These are phyloP conservation scores for Moesziomyces parantarcticus DNA, from an alignment of 1,284 basidiomycete species.

Conservation along the genomic window DNA sequence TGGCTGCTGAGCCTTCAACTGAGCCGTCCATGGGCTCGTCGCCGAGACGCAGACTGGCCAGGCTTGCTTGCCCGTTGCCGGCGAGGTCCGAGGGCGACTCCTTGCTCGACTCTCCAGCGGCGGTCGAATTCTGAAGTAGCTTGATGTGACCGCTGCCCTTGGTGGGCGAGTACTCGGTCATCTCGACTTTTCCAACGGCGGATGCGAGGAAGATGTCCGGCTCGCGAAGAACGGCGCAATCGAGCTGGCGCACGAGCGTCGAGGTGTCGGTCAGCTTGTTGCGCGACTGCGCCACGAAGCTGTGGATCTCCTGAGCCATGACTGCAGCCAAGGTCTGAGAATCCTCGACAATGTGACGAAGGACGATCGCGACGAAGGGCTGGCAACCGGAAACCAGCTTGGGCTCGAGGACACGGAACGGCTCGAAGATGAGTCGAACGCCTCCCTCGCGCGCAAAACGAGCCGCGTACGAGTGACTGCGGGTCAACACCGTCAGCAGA, in stretches of 20 bases:
- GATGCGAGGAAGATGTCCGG: conserved; percentile 81
- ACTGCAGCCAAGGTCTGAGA: conserved; percentile 75
- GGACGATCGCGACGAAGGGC: conserved; percentile 84
- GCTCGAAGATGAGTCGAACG: conserved; percentile 54
- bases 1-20: conserved; percentile 46
- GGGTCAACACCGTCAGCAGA: conserved; percentile 58
- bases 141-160: conserved; percentile 49
- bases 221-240: conserved; percentile 84
- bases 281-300: conserved; percentile 61
- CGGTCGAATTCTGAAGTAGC: conserved; percentile 22
- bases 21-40: conserved; percentile 78
- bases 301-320: conserved; percentile 81
- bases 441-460: conserved; percentile 48
- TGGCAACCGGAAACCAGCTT: conserved; percentile 73
- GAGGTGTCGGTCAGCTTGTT: conserved; percentile 74
- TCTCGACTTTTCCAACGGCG: conserved; percentile 51
- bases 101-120: conserved; percentile 12
- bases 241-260: conserved; percentile 81
- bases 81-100: conserved; percentile 46
- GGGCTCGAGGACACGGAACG: conserved; percentile 50
- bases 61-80: conserved; percentile 42
- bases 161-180: conserved; percentile 53
- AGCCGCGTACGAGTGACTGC: conserved; percentile 41
- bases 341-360: conserved; percentile 91
- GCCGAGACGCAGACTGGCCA: conserved; percentile 48